These are phyloP conservation scores for Backusella circina DNA, from an alignment of 192 early-diverging fungal genomes.

Conservation along the genomic window DNA sequence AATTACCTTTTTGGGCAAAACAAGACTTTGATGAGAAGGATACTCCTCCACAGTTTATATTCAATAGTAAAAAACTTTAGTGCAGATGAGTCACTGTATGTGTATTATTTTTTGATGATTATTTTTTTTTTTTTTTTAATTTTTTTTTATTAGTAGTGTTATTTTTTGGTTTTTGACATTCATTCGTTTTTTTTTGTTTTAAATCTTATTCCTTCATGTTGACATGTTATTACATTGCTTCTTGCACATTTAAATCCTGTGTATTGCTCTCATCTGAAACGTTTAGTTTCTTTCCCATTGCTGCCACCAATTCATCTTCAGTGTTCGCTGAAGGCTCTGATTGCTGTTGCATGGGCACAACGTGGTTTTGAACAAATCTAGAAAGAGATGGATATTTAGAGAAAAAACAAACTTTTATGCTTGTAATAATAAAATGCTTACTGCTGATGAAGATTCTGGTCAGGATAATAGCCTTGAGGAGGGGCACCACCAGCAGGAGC, in stretches of 20 bases:
- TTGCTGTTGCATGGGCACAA: neutral
- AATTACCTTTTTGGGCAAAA: conserved; percentile 77
- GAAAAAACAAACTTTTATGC: neutral
- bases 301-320: conserved; percentile 2
- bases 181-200: neutral
- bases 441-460: conserved; percentile 1
- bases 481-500: conserved; percentile 15
- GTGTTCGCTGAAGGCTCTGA: neutral
- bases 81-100: neutral
- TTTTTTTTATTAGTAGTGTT: neutral
- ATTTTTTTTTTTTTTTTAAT: neutral
- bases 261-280: neutral
- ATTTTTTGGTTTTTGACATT: neutral
- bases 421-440: neutral
- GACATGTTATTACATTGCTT: neutral
- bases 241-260: neutral
- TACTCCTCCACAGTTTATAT: neutral
- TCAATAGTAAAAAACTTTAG: neutral
- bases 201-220: neutral
- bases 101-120: neutral
- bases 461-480: neutral
- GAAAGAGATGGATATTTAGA: neutral
- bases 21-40: conserved; percentile 32
- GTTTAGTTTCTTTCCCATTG: conserved; percentile 4
- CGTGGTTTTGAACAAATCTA: conserved; percentile 8